Evolutionary conservation across 202 grass and related monocot genomes (phyloP).

Genomic region (Brachypodium distachyon): DNA sequence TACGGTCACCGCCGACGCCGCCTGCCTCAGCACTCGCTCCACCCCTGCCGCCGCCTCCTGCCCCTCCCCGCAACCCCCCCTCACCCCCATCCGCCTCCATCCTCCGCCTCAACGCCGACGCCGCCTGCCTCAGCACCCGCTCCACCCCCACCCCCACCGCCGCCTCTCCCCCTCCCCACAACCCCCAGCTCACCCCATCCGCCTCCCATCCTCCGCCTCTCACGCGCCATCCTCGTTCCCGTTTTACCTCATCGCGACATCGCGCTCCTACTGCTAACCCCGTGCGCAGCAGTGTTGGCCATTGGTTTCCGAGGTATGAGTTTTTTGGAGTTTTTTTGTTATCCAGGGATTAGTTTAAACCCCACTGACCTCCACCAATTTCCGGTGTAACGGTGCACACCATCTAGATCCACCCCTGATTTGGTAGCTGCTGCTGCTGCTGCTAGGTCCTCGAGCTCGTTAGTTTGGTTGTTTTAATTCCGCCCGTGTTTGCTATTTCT

Average conservation of each 20-base stretch:
- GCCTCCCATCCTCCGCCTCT: background rate
- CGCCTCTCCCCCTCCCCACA: background rate
- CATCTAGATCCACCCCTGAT: background rate
- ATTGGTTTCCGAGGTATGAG: background rate
- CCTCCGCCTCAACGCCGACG: too few species aligned
- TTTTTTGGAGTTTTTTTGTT: background rate
- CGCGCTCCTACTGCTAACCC: background rate
- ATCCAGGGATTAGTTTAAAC: background rate
- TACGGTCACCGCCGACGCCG: too few species aligned
- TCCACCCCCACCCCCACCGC: too few species aligned
- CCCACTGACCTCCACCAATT: background rate
- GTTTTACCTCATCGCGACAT: background rate
- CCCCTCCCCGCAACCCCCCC: too few species aligned
- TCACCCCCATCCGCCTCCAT: too few species aligned
- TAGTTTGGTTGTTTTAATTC: background rate
- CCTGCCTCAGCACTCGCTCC: too few species aligned
- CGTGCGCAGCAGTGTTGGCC: background rate
- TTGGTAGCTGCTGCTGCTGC: background rate
- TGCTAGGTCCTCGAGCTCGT: background rate
- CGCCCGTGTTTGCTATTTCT: background rate
- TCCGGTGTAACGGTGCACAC: background rate
- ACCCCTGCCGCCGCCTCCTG: too few species aligned
- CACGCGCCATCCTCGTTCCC: background rate
- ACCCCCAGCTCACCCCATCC: too few species aligned
- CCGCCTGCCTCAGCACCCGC: too few species aligned